A percentile compares a stretch with the other conserved stretches of the same genome.
Conservation (phyloP, 257 asterid species). For the Primulina eburnea region DNA sequence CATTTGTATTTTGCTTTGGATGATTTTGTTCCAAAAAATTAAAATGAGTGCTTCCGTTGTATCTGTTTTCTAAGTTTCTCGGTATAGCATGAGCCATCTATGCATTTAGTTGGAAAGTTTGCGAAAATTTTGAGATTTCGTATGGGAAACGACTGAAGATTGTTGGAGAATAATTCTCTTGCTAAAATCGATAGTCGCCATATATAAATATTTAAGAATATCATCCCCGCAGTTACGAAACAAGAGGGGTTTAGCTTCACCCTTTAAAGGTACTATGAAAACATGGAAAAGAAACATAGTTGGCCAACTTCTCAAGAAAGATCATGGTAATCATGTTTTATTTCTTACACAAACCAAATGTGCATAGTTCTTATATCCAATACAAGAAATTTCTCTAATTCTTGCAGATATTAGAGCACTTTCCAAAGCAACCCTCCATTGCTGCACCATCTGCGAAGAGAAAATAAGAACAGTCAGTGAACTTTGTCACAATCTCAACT, state of each 20-base stretch:
- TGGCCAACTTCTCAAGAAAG: background rate
- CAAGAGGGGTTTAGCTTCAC: background rate
- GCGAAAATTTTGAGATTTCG: background rate
- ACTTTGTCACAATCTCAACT: background rate
- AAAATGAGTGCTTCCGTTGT: background rate
- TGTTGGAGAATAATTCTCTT: background rate
- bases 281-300: background rate
- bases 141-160: background rate
- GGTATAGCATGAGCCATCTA: background rate
- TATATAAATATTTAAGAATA: too few species aligned
- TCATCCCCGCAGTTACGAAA: background rate
- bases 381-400: background rate
- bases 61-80: background rate
- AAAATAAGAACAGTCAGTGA: background rate
- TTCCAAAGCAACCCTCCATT: slow-evolving; percentile 15
- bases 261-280: background rate
- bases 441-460: background rate
- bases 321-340: background rate
- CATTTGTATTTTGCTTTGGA: background rate
- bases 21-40: background rate
- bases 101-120: background rate
- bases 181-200: too few species aligned
- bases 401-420: slow-evolving; percentile 26
- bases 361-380: background rate
- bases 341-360: background rate